Conservation (phyloP, 768 basidiomycete species). For the Termitomyces sp. region DNA sequence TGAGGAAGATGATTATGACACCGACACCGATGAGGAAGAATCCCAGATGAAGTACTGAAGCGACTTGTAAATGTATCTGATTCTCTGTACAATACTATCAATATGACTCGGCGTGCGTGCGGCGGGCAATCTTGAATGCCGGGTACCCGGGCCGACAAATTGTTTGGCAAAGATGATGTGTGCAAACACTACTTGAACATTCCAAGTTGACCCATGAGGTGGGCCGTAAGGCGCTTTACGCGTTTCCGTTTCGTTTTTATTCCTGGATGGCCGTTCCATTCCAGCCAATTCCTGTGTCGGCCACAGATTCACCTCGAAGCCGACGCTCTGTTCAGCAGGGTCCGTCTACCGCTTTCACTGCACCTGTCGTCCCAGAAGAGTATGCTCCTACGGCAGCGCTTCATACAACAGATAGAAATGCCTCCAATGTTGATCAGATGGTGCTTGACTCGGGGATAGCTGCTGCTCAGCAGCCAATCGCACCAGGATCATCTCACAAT, state of each 20-base stretch:
- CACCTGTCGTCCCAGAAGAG: conserved; percentile 2
- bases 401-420: conserved; percentile 7
- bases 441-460: conserved; percentile 1
- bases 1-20: too few species aligned
- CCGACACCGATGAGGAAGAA: too few species aligned
- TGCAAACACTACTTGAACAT: not conserved
- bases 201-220: not conserved
- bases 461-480: not conserved
- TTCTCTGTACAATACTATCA: too few species aligned
- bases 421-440: conserved; percentile 12
- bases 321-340: not conserved
- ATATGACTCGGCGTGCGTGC: too few species aligned
- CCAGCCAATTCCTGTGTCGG: not conserved
- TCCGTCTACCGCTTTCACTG: not conserved
- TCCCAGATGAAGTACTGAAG: too few species aligned
- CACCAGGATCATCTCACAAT: not conserved
- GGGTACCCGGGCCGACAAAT: not conserved
- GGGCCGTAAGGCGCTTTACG: not conserved
- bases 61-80: too few species aligned
- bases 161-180: conserved; percentile 1
- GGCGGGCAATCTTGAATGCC: too few species aligned
- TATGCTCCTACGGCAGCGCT: conserved; percentile 4
- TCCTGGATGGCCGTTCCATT: not conserved
- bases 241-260: not conserved
- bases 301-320: conserved; percentile 2